Evolutionary conservation across 164 flowering plant genomes (phyloP).

Genomic region (Umbilicus rupestris): DNA sequence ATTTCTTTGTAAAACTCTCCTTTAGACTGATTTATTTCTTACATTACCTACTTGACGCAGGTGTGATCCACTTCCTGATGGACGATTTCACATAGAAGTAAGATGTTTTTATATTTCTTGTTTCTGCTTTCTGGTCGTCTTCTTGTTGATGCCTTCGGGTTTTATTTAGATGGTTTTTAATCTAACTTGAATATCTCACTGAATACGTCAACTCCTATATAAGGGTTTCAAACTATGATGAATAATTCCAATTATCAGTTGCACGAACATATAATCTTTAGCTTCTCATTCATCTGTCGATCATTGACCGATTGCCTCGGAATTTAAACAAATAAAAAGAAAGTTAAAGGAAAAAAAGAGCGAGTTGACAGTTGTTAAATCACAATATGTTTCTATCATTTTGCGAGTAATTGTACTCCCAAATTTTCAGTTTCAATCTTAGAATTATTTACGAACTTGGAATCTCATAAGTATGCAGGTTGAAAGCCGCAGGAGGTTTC

Average conservation of each 20-base stretch:
- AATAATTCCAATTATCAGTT: background rate
- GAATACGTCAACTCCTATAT: background rate
- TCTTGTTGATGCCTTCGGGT: background rate
- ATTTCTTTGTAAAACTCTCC: background rate
- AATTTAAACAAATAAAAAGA: too few species aligned
- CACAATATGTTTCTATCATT: background rate
- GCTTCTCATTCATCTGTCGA: too few species aligned
- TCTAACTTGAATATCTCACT: background rate
- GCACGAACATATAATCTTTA: background rate
- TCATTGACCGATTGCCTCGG: background rate
- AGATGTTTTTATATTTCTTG: slow-evolving; percentile 11
- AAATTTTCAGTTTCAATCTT: background rate
- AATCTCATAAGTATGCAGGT: slow-evolving; percentile 39
- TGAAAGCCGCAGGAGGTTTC: slow-evolving; percentile 87
- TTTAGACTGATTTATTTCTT: background rate
- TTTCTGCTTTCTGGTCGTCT: background rate
- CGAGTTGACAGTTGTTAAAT: background rate
- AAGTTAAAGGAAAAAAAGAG: background rate
- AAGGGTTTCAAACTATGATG: too few species aligned
- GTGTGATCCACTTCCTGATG: slow-evolving; percentile 97
- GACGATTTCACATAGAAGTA: slow-evolving; percentile 88
- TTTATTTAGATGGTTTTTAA: background rate
- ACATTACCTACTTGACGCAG: slow-evolving; percentile 23
- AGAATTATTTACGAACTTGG: background rate
- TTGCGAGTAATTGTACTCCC: background rate